Base-by-base conservation (phyloP, 768 basidiomycete species). In the Tylopilus rubrobrunneus region DNA sequence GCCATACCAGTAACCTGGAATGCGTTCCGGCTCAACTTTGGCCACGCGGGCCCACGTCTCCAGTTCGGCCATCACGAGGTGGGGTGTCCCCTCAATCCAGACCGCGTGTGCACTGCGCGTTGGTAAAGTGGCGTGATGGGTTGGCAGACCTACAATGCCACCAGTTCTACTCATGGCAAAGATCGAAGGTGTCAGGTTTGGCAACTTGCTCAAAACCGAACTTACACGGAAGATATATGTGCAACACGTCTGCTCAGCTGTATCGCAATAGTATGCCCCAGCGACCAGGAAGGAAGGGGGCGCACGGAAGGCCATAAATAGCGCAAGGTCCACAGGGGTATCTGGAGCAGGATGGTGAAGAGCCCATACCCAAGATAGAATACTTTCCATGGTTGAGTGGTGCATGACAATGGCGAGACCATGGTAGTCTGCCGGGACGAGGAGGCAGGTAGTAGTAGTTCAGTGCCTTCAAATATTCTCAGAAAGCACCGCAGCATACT, bases 1-100 rank as follows among this genome's bases (percentile, higher is more conserved):
- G 65, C 78, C 74, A 21, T 74, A 66, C 82, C 82, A 83, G 60
- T 84, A 85, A 7, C 81, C 83, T 14, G 83, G 79, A 37, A 85
- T 72, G 34, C 72, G 72, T 43, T 73, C 64, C 0, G 78, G 68
- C 5, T 68, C 52, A 21, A 81, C 75, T 5, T 67, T 62, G 12
- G 79, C 71, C 21, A 67, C 64, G 39, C 39, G 47, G 5, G 67
- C 56, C 52, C 53, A 69, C 28, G 55, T 59, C 36, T 62, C 57
- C 21, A 73, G 54, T 23, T 74, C 66, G 10, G 65, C 69, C 1
- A 51, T 56, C 48, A 77, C 55, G 31, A 73, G 63, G 15, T 69
- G 60, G 4, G 69, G 59, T 10, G 61, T 61, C 4, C 60, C 64
- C 2, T 73, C 67, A 17, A 77, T 62, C 71, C 70, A 76, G 36